Conservation (phyloP, 164 flowering plant species). For the Euptelea pleiosperma region DNA sequence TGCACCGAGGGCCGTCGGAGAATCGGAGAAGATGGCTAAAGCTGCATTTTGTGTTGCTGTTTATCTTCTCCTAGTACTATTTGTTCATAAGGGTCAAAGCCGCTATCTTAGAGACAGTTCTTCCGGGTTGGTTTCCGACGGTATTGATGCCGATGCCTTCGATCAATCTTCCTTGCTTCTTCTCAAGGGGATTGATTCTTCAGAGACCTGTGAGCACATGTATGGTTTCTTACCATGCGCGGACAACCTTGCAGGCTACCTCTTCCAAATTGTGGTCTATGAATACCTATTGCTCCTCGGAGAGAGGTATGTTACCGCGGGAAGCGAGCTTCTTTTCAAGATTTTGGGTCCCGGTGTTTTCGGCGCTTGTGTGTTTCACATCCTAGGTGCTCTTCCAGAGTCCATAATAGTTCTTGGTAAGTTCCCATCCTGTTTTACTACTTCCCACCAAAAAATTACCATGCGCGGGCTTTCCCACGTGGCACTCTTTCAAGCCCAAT, state of each 20-base stretch:
- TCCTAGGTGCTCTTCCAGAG: constrained; percentile 35
- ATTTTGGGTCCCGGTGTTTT: constrained; percentile 41
- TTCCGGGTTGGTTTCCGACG: constrained; percentile 6
- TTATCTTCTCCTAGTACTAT: too few species aligned
- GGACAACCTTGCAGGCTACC: constrained; percentile 34
- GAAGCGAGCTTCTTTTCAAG: constrained; percentile 36
- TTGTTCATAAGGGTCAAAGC: too few species aligned
- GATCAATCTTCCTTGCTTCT: background rate
- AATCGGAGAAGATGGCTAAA: too few species aligned
- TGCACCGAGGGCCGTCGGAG: too few species aligned
- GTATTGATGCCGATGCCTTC: background rate
- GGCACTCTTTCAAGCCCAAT: too few species aligned
- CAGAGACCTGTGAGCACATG: constrained; percentile 39
- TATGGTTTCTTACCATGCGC: constrained; percentile 58
- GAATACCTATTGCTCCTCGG: constrained; percentile 37
- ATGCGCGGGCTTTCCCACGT: too few species aligned
- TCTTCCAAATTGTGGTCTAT: constrained; percentile 44
- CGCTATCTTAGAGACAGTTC: too few species aligned
- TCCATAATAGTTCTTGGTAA: constrained; percentile 24
- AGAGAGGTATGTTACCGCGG: constrained; percentile 29
- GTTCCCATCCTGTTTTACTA: too few species aligned
- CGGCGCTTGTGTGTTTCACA: constrained; percentile 41
- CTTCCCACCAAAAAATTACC: too few species aligned
- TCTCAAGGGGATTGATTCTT: background rate
- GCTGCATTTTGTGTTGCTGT: too few species aligned